Evolutionary conservation across 768 basidiomycete genomes (phyloP), one percentile per base, ranked within the genome.

Genomic region (Tulasnella sp.): DNA sequence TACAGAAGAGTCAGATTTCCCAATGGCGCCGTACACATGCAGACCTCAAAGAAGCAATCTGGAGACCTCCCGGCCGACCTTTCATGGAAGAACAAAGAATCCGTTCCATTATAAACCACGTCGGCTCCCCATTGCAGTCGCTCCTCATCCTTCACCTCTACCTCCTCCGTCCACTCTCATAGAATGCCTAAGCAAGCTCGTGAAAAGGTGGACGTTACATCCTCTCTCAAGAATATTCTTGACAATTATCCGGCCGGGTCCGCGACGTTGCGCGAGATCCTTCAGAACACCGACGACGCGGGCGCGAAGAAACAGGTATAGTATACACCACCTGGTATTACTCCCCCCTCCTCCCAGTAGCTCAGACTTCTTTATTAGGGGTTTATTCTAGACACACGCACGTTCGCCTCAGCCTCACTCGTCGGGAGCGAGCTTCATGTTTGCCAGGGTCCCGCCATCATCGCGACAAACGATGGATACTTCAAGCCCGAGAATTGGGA

Each of bases 361-460:
- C 42, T 44, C 7, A 44, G 7, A 7, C 6, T 15, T 44, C 42
- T 11, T 15, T 44, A 51, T 29, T 23, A 76, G 75, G 37, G 23
- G 3, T 76, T 76, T 29, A 67, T 76, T n/a, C 39, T 76, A 32
- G 75, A 76, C 23, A 76, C 57, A 3, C 29, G 55, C 61, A 37
- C 75, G 11, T 76, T 67, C 20, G 46, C 11, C 9, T 57, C 75
- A 18, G 37, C 26, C 18, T 20, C 55, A 23, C 55, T 76, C 20
- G 57, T 46, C 32, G 37, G 26, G 69, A 32, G 55, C 10, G 57
- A 46, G 40, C 75, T 76, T 3, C 26, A 20, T 18, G 29, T 35
- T 20, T 76, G 75, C 67, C 75, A 76, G n/a, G 75, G 75, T 18
- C 75, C 75, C 29, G 75, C 75, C 39, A 20, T 76, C 39, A 46